Evolutionary conservation across 2,329 filamentous ascomycete genomes (phyloP), one percentile per base, ranked within the genome.

Genomic region (Fragosphaeria purpurea): DNA sequence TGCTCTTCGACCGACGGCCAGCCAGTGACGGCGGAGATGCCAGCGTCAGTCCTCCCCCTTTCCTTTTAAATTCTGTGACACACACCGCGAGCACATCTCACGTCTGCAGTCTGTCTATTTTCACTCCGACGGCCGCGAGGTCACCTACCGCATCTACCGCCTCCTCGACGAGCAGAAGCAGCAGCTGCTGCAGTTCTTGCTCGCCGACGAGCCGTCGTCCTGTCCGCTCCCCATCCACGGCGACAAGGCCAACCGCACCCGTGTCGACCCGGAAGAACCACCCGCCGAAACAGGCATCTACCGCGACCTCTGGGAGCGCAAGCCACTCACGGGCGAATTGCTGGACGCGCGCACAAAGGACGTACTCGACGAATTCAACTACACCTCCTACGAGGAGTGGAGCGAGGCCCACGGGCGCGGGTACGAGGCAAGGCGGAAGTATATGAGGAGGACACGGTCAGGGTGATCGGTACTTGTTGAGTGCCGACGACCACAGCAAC

Each of bases 281-380:
- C 57, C 61, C 11, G 33, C 40, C 3, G 46, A 45, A 1, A 62
- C 57, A 0, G 57, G 58, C 1, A 56, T 65, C 1, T 65, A 62
- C 46, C 56, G 62, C 7, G 58, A 64, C 43, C 32, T 44, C 9
- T 64, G 61, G 62, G 62, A 64, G 44, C 54, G 62, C 32, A 56
- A 44, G 46, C 50, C 48, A 7, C 52, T 54, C 10, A 39, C 40
- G 0, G 37, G 30, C 8, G 6, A 49, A 11, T 37, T 45, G 6
- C 13, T 4, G 12, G 52, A 53, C 32, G 37, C 11, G 35, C 38
- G 52, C 9, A 22, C 13, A 11, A 30, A 8, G 59, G 33, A 40
- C 22, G 44, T 46, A 11, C 11, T 39, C 33, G 44, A 46, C 13
- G 11, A 11, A 10, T 46, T 39, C 44, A 46, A 46, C 44, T 46